phyloP scores from a whole-genome alignment of 257 asterid genomes.

The Osmanthus fragrans region DNA sequence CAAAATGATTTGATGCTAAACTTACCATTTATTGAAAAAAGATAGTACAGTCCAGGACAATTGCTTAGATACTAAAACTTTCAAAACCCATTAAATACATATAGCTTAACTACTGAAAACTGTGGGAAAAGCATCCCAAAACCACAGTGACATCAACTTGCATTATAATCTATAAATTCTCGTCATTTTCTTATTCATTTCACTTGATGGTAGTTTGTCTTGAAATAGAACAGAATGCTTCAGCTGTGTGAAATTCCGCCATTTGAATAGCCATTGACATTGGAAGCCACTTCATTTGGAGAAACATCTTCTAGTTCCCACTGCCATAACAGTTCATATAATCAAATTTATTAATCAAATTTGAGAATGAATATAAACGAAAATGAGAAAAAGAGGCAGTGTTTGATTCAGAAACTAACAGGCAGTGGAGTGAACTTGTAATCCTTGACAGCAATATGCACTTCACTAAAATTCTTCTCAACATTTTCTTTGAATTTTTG shows the following conservation, averaged over 20 bases:
- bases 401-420: slow-evolving; percentile 17
- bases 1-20: not conserved
- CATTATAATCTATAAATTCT: not conserved
- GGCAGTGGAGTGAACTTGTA: slow-evolving; percentile 23
- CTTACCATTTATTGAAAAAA: not conserved
- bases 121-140: not conserved
- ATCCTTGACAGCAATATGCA: not conserved
- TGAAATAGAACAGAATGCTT: not conserved
- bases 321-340: not conserved
- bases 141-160: not conserved
- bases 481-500: not conserved
- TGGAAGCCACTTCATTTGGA: not conserved
- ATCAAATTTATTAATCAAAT: not conserved
- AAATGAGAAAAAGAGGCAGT: not conserved
- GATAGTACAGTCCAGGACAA: not conserved
- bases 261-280: not conserved
- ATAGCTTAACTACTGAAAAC: not conserved
- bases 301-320: not conserved
- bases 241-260: not conserved
- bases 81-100: not conserved
- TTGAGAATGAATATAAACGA: not conserved
- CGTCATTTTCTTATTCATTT: not conserved
- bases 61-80: not conserved
- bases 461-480: not conserved
- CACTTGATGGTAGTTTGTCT: not conserved